Base-by-base conservation (phyloP, 148 eudicot genomes). In the Diospyros lotus region DNA sequence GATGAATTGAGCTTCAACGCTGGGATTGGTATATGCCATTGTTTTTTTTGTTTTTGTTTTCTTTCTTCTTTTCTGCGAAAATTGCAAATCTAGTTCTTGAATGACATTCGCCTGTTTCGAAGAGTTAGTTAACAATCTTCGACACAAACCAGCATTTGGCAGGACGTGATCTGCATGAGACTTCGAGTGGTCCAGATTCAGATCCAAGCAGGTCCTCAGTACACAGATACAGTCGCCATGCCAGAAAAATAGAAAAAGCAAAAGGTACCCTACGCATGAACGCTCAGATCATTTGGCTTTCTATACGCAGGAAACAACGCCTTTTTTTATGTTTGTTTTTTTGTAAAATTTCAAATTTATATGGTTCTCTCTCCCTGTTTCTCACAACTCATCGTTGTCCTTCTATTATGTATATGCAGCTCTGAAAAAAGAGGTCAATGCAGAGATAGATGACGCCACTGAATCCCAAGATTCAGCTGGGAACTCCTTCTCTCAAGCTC, bases 401-500 rank as follows among this genome's bases (percentile, higher is more conserved):
- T 54, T 70, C 59, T 54, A 58, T 54, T 68, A 58, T 69, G 38
- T 48, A 8, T 48, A 48, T 17, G 53, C 81, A 94, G 91, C 66
- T 86, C 81, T 79, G 58, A 81, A 84, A 74, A 76, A 83, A 62
- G 85, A 84, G 77, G 77, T 73, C 73, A 80, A 81, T 81, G 82
- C 72, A 68, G 82, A 76, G 69, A 83, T 77, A 40, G 88, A 81
- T 66, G 86, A 80, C 72, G 85, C 75, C 64, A 73, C 64, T 78
- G 81, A 79, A 67, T 58, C 77, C 71, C 60, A 83, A 75, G 91
- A 87, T 79, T 92, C 94, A 66, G 91, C 90, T 9, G 92, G 96
- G 72, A 92, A 59, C 58, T 92, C 96, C 38, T 90, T 89, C 79
- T 89, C 98, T 71, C 81, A 81, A 77, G 94, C 96, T 68, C 88